Evolutionary conservation across 768 basidiomycete genomes (phyloP).

Genomic region (Phlebiopsis flavidoalba): DNA sequence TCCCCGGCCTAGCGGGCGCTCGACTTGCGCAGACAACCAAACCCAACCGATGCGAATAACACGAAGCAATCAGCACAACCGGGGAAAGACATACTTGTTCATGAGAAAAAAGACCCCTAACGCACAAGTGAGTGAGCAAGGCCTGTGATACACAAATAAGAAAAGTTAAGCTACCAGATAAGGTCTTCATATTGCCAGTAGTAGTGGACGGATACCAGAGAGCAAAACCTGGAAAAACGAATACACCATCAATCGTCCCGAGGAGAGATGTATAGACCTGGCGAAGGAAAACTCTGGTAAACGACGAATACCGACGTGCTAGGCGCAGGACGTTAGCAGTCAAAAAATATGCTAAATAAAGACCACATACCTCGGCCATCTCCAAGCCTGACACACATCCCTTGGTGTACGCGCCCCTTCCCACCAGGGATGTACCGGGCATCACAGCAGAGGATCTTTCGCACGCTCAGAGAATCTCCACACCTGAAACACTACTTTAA

Average conservation of each 20-base stretch:
- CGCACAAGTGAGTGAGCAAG: constrained; percentile 11
- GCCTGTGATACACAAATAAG: neutral
- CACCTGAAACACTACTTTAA: constrained; percentile 12
- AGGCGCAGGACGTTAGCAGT: neutral
- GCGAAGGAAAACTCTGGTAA: constrained; percentile 82
- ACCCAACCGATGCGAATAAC: constrained; percentile 77
- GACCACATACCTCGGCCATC: constrained; percentile 82
- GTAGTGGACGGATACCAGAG: constrained; percentile 89
- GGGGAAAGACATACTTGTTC: constrained; percentile 99
- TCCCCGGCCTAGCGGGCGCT: constrained; percentile 68
- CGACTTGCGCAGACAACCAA: constrained; percentile 59
- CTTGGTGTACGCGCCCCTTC: constrained; percentile 77
- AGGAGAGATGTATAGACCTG: constrained; percentile 93
- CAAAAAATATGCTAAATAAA: neutral
- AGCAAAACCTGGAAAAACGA: constrained; percentile 98
- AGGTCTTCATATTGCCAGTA: constrained; percentile 99
- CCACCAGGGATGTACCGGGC: constrained; percentile 85
- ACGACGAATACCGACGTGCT: constrained; percentile 94
- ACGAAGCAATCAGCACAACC: constrained; percentile 92
- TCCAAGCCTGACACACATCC: constrained; percentile 94
- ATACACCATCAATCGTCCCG: constrained; percentile 89
- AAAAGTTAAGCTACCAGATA: constrained; percentile 56
- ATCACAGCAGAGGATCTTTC: constrained; percentile 88
- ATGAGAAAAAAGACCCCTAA: constrained; percentile 91
- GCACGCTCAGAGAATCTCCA: constrained; percentile 59